Evolutionary conservation across 768 basidiomycete genomes (phyloP).

Genomic region (Austroboletus eburneus): DNA sequence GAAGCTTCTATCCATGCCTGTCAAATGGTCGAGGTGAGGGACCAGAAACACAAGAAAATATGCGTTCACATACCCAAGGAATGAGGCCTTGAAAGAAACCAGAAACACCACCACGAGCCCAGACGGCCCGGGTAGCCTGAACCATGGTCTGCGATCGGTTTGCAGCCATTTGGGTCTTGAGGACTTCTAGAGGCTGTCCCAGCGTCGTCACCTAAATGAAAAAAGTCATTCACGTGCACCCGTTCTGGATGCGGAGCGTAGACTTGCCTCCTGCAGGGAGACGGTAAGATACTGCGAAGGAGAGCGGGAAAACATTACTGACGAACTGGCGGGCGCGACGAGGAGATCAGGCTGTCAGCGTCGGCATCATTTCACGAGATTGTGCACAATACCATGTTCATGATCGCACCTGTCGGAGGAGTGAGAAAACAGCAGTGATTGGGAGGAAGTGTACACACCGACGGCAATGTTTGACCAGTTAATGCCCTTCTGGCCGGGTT

Average conservation of each 20-base stretch:
- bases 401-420: slow-evolving; percentile 70
- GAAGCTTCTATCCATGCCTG: slow-evolving; percentile 99
- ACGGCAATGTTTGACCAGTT: slow-evolving; percentile 96
- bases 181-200: slow-evolving; percentile 95
- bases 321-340: slow-evolving; percentile 41
- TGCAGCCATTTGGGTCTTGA: slow-evolving; percentile 99
- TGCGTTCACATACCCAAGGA: slow-evolving; percentile 74
- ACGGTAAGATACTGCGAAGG: slow-evolving; percentile 11
- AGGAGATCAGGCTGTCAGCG: slow-evolving; percentile 5
- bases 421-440: slow-evolving; percentile 15
- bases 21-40: background rate
- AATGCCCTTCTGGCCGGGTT: slow-evolving; percentile 88
- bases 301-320: slow-evolving; percentile 11
- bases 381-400: slow-evolving; percentile 84
- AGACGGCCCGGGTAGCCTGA: slow-evolving; percentile 80
- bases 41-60: background rate
- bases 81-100: slow-evolving; percentile 99
- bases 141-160: slow-evolving; percentile 90
- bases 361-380: slow-evolving; percentile 19
- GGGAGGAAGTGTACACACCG: slow-evolving; percentile 48
- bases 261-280: slow-evolving; percentile 63
- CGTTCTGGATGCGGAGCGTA: background rate
- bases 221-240: slow-evolving; percentile 1
- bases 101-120: slow-evolving; percentile 82
- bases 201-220: slow-evolving; percentile 83